These are phyloP conservation scores for Mycena belliarum DNA, from an alignment of 768 basidiomycete genomes.

Conservation along the genomic window DNA sequence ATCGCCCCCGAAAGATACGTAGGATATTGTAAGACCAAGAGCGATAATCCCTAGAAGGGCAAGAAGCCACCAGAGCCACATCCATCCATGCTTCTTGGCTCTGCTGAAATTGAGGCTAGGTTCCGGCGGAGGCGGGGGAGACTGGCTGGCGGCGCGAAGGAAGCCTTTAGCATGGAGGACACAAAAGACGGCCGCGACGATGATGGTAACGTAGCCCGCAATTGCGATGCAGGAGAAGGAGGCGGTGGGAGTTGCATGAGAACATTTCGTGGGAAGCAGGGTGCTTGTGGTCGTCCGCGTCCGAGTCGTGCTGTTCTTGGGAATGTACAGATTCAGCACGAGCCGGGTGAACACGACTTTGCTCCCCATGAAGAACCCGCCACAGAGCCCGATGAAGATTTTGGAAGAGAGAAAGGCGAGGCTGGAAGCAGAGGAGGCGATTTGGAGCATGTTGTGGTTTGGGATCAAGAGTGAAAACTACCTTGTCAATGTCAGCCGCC, in stretches of 20 bases:
- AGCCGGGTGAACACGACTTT: no score
- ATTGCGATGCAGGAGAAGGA: not conserved
- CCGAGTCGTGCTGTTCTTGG: not conserved
- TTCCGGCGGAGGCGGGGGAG: not conserved
- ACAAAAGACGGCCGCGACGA: not conserved
- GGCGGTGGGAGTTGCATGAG: not conserved
- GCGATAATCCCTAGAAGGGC: not conserved
- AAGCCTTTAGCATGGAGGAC: not conserved
- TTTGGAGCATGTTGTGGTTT: constrained; percentile 2
- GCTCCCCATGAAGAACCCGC: not conserved
- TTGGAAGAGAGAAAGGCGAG: not conserved
- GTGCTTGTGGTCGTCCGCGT: not conserved
- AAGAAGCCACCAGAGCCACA: not conserved
- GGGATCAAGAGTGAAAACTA: not conserved
- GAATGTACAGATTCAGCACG: no score
- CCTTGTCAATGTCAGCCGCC: no score
- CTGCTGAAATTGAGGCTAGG: not conserved
- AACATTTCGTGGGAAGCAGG: not conserved
- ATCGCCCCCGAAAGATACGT: no score
- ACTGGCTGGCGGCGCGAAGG: not conserved
- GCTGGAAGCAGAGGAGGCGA: not conserved
- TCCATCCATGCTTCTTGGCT: not conserved
- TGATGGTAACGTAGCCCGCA: not conserved
- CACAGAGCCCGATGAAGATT: not conserved
- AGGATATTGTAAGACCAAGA: no score